Base-by-base conservation (phyloP, 2,329 filamentous ascomycete species). In the Aulographum hederae region DNA sequence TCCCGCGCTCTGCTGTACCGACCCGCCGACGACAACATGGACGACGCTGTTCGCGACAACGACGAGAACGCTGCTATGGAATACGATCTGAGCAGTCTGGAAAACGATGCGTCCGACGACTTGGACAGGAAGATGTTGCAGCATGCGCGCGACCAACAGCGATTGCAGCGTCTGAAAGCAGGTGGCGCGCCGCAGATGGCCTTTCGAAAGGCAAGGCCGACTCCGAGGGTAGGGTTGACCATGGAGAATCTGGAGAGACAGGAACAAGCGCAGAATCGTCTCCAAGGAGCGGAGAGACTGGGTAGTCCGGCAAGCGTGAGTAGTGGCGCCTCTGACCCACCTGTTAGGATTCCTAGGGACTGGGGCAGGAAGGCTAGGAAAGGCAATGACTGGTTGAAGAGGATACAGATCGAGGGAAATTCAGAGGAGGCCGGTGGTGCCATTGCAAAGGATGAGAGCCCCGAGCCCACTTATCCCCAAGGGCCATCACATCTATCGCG, bases 321-420 rank as follows among this genome's bases (percentile, higher is more conserved):
- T 10, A 56, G 54, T 42, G 51, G 42, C 31, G 53, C 46, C 18
- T 56, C 52, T 18, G 57, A 60, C 34, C 58, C 58, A 16, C 53
- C 58, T 3, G 39, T 62, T 23, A 6, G n/a, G 20, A 44, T 55
- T 35, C 61, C 61, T 23, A 43, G 50, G 26, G 46, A 53, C 38
- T 65, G 61, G 61, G 61, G 59, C n/a, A 44, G 57, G 33, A 61
- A 58, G 42, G 53, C 47, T 17, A 52, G 53, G 34, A 41, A 47
- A 6, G 48, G 43, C 28, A 46, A 47, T 16, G 48, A 57, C 37
- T 63, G 58, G 58, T 46, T 60, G 42, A 43, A 28, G 34, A 34
- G 34, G 20, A 37, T 34, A 29, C 14, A 15, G 16, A 13, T 13
- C 26, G 29, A 13, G 12, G 29, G 4, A 21, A 13, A 27, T 27